Percentiles rank a stretch among this genome's conserved stretches.
Conservation (phyloP, 176 grass and related monocot species). For the Avena eriantha region DNA sequence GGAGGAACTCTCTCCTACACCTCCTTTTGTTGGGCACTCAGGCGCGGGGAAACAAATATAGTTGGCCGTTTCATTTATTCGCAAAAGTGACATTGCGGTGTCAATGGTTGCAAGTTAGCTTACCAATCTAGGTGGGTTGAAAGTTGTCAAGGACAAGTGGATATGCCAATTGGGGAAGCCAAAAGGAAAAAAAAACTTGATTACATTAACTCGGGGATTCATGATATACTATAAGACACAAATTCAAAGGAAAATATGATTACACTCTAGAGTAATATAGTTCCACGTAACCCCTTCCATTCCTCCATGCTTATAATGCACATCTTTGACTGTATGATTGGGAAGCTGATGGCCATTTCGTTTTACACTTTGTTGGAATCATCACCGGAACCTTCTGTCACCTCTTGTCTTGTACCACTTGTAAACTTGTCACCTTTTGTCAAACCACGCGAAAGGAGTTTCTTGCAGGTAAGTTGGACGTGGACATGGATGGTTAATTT, state of each 20-base stretch:
- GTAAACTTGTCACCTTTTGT: neutral
- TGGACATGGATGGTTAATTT: neutral
- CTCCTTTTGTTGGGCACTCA: neutral
- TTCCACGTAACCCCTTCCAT: neutral
- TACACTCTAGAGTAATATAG: neutral
- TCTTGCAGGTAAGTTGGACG: slow-evolving; percentile 48
- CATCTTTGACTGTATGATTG: neutral
- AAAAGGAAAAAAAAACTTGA: neutral
- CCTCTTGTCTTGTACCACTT: neutral
- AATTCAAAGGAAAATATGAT: neutral
- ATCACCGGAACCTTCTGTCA: neutral
- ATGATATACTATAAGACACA: neutral
- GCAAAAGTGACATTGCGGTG: neutral
- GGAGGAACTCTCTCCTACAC: neutral
- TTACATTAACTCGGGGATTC: neutral
- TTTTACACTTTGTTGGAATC: neutral
- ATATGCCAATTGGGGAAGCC: neutral
- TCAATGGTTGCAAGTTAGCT: slow-evolving; percentile 34
- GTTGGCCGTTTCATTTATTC: neutral
- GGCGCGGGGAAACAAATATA: neutral
- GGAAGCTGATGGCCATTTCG: neutral
- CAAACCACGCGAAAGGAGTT: slow-evolving; percentile 36
- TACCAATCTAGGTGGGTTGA: slow-evolving; percentile 12
- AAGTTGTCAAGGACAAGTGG: neutral
- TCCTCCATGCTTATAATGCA: neutral